Base-by-base conservation (phyloP, 345 rosid species). In the Isatis tinctoria region DNA sequence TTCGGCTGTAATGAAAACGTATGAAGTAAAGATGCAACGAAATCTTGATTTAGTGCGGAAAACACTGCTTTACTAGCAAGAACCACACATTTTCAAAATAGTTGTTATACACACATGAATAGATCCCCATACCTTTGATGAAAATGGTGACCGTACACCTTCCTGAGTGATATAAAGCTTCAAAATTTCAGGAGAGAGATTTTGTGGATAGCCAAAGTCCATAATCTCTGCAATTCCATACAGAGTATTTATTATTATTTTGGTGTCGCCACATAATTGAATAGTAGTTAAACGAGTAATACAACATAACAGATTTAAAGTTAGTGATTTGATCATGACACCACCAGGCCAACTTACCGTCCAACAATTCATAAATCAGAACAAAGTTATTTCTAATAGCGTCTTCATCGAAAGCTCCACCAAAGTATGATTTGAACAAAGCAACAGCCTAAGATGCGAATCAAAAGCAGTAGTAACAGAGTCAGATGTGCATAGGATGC, bases 361-460 rank as follows among this genome's bases (percentile, higher is more conserved):
- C 99, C 77, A 96, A 85, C 65, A 96, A 81, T 82, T 96, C 99
- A 77, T 96, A 96, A 76, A 96, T 96, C 65, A 96, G 82, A 74
- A 96, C 99, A 75, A 96, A 96, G 81, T 90, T 96, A 77, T 96
- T 92, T 39, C 96, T 85, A 54, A 96, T 92, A 28, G 99, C 96
- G 65, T 96, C 98, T 85, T 96, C 99, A 75, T 96, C 99, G 81
- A 96, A 96, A 75, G 98, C 87, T 76, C 99, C 98, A 58, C 99
- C 98, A 63, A 96, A 96, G 82, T 92, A 96, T 10, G 99, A 92
- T 78, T 92, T 96, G 83, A 96, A 96, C 80, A 96, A 82, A 22
- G 96, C 84, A 78, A 96, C 97, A 53, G 98, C 99, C 97, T 96
- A 32, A 32, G 72, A 83, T 8, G 9, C 4, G 32, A 27, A 70